Evolutionary conservation across 805 yeast genomes (phyloP).

Genomic region (Metschnikowia reukaufii): DNA sequence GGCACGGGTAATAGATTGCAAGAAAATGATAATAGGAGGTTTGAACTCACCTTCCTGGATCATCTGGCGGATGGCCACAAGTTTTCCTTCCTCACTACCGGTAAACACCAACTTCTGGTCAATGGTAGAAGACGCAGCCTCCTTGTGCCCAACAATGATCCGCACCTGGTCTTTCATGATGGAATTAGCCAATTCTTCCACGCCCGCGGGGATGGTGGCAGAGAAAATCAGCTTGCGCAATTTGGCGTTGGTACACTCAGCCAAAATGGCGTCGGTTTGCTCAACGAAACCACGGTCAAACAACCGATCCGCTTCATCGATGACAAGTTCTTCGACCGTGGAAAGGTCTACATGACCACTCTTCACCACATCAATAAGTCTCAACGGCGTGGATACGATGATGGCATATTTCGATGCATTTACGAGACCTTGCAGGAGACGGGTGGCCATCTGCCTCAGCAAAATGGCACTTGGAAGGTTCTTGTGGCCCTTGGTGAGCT

Average conservation of each 20-base stretch:
- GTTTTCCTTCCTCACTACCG: slow-evolving; percentile 94
- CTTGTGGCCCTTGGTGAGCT: slow-evolving; percentile 52
- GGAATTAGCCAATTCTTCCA: slow-evolving; percentile 81
- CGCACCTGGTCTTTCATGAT: slow-evolving; percentile 87
- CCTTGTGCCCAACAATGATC: slow-evolving; percentile 88
- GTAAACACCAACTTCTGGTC: slow-evolving; percentile 82
- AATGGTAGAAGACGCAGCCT: slow-evolving; percentile 82
- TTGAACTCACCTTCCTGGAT: slow-evolving; percentile 78
- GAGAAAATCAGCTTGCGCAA: slow-evolving; percentile 81
- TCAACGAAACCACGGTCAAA: slow-evolving; percentile 84
- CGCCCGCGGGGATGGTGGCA: slow-evolving; percentile 92
- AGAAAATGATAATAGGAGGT: slow-evolving; percentile 90
- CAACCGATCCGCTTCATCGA: slow-evolving; percentile 95
- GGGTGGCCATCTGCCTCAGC: slow-evolving; percentile 68
- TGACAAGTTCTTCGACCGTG: slow-evolving; percentile 69
- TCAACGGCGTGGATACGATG: slow-evolving; percentile 81
- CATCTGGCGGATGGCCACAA: slow-evolving; percentile 87
- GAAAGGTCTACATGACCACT: slow-evolving; percentile 59
- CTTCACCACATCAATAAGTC: slow-evolving; percentile 77
- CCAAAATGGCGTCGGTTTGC: slow-evolving; percentile 84
- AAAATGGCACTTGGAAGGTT: slow-evolving; percentile 62
- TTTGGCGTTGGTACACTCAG: slow-evolving; percentile 51
- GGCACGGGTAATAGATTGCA: slow-evolving; percentile 90
- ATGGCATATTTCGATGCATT: slow-evolving; percentile 70
- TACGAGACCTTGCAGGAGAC: slow-evolving; percentile 61